Evolutionary conservation across 176 grass and related monocot genomes (phyloP).

Genomic region (Carex myosuroides): DNA sequence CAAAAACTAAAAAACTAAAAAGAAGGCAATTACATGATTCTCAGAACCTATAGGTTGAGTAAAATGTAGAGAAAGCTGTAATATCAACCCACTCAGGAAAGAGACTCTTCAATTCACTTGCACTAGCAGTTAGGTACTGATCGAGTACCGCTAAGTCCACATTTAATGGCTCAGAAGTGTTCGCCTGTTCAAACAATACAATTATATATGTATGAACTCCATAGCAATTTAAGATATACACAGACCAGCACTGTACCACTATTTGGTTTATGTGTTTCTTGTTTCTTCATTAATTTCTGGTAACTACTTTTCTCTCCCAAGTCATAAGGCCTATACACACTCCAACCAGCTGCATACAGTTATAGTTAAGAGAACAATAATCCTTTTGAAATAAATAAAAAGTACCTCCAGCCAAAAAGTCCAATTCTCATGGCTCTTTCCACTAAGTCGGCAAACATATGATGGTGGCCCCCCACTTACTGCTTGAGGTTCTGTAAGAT

Average conservation of each 20-base stretch:
- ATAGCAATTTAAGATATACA: background rate
- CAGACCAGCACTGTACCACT: background rate
- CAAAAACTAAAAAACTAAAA: background rate
- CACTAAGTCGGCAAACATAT: conserved; percentile 82
- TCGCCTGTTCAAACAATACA: conserved; percentile 39
- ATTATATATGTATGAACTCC: background rate
- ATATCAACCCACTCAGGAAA: conserved; percentile 91
- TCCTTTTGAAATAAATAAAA: conserved; percentile 1
- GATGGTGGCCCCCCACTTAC: conserved; percentile 77
- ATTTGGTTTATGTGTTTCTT: background rate
- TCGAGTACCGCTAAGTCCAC: conserved; percentile 89
- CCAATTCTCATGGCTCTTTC: conserved; percentile 65
- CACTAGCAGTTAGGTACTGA: conserved; percentile 58
- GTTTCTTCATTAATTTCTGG: background rate
- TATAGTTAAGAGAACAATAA: background rate
- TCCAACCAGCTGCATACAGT: background rate
- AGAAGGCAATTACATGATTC: background rate
- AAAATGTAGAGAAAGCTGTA: conserved; percentile 74
- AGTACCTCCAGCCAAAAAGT: conserved; percentile 96
- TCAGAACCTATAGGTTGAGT: conserved; percentile 73
- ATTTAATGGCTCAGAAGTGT: conserved; percentile 52
- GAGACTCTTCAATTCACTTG: conserved; percentile 55
- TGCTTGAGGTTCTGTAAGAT: conserved; percentile 52
- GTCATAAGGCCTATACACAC: background rate
- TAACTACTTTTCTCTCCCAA: background rate